Evolutionary conservation across 1,284 basidiomycete species (phyloP).

Genomic region (Trichosporon sp.): DNA sequence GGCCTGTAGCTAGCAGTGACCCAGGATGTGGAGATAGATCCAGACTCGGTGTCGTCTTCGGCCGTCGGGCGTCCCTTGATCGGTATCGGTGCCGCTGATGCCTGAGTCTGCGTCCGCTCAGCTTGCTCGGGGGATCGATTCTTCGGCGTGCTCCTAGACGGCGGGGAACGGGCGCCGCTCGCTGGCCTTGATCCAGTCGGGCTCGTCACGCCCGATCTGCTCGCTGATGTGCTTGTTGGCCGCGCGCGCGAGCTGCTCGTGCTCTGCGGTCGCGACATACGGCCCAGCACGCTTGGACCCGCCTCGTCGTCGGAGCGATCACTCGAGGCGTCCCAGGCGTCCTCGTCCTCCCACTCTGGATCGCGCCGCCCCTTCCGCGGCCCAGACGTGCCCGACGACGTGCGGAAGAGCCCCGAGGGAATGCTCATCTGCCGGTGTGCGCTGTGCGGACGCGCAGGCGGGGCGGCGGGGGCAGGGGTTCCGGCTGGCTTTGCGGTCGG

Average conservation of each 20-base stretch:
- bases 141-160: not conserved
- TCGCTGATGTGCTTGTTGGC: not conserved
- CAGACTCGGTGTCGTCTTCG: not conserved
- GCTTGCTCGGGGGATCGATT: not conserved
- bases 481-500: slow-evolving; percentile 11
- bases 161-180: not conserved
- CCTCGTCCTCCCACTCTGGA: slow-evolving; percentile 58
- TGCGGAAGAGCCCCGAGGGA: slow-evolving; percentile 19
- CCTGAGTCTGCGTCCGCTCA: too few relatives aligned
- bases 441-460: slow-evolving; percentile 43
- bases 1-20: slow-evolving; percentile 28
- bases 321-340: slow-evolving; percentile 81
- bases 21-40: slow-evolving; percentile 33
- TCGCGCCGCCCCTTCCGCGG: not conserved
- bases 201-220: not conserved
- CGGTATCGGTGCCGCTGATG: slow-evolving; percentile 2
- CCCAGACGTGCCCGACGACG: not conserved
- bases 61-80: not conserved
- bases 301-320: slow-evolving; percentile 59
- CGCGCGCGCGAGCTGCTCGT: not conserved
- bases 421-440: slow-evolving; percentile 37
- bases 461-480: slow-evolving; percentile 31
- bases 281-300: not conserved
- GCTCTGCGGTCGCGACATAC: not conserved
- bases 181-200: not conserved